A percentile compares a stretch with the other conserved stretches of the same genome.
Conservation (phyloP, 805 yeast species). For the Cephaloascus fragrans region DNA sequence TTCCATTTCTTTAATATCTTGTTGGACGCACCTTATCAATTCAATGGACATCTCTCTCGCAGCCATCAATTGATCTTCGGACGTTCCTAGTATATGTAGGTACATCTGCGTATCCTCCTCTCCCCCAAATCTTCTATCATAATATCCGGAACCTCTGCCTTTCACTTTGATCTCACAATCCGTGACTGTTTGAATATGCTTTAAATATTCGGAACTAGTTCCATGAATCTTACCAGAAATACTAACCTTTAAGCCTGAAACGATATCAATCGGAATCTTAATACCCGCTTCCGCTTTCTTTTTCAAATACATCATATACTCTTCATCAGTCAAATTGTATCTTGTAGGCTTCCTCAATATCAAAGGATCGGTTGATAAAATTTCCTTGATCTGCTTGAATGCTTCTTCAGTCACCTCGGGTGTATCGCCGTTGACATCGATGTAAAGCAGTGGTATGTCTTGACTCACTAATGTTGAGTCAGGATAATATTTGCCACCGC, state of each 20-base stretch:
- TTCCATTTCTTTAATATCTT: not conserved
- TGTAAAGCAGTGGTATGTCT: not conserved
- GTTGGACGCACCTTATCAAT: not conserved
- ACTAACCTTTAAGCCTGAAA: not conserved
- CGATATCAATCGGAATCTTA: not conserved
- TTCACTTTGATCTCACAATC: not conserved
- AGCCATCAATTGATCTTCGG: not conserved
- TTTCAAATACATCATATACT: not conserved
- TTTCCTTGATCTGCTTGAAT: not conserved
- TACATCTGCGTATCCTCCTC: not conserved
- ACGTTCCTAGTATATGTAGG: not conserved
- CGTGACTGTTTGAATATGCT: not conserved
- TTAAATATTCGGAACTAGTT: not conserved
- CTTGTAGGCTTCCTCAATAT: not conserved
- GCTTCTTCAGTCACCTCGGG: not conserved
- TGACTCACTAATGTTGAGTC: not conserved
- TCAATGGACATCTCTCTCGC: conserved; percentile 1
- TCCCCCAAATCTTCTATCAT: not conserved
- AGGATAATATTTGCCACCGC: not conserved
- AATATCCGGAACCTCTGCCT: not conserved
- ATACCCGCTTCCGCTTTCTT: not conserved
- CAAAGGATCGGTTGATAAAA: not conserved
- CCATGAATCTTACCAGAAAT: not conserved
- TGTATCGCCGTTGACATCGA: not conserved
- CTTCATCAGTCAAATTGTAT: not conserved